Evolutionary conservation across 805 yeast genomes (phyloP).

Genomic region (Metschnikowia kunwiensis): DNA sequence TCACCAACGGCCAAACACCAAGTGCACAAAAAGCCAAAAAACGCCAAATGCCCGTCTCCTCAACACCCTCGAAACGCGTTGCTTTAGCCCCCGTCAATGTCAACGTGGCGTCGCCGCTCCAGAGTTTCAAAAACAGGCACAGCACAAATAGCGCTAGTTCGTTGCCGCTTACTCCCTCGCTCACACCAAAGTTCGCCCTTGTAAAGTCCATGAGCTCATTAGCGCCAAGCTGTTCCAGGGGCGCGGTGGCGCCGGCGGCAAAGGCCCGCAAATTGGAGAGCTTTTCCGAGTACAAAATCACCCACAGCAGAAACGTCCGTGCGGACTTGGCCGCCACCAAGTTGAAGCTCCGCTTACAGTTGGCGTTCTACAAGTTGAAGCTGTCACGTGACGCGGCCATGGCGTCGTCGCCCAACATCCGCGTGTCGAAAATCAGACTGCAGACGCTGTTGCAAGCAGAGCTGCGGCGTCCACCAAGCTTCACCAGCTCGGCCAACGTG

Average conservation of each 20-base stretch:
- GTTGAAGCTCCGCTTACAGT: conserved; percentile 40
- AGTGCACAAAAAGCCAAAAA: background rate
- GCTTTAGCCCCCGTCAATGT: conserved; percentile 39
- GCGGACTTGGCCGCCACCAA: conserved; percentile 44
- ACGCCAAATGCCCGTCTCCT: conserved; percentile 14
- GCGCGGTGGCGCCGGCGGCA: conserved; percentile 1
- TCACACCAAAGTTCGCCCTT: conserved; percentile 17
- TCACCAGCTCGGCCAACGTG: conserved; percentile 15
- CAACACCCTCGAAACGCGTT: conserved; percentile 27
- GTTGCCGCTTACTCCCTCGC: conserved; percentile 19
- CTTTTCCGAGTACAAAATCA: conserved; percentile 27
- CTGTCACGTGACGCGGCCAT: conserved; percentile 15
- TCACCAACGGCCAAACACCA: background rate
- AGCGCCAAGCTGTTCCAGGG: conserved; percentile 8
- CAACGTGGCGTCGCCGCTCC: conserved; percentile 23
- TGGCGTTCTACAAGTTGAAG: conserved; percentile 41
- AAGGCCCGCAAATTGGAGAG: conserved; percentile 18
- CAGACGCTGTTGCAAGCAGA: conserved; percentile 1
- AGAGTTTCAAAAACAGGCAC: conserved; percentile 10
- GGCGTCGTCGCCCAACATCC: conserved; percentile 16
- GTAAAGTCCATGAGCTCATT: conserved; percentile 17
- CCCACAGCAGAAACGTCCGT: conserved; percentile 24
- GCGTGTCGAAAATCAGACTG: conserved; percentile 12
- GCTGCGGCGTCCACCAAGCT: conserved; percentile 6
- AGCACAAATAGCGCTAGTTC: conserved; percentile 1